Evolutionary conservation across 441 rosid species (phyloP).

Genomic region (Erodium moschatum): DNA sequence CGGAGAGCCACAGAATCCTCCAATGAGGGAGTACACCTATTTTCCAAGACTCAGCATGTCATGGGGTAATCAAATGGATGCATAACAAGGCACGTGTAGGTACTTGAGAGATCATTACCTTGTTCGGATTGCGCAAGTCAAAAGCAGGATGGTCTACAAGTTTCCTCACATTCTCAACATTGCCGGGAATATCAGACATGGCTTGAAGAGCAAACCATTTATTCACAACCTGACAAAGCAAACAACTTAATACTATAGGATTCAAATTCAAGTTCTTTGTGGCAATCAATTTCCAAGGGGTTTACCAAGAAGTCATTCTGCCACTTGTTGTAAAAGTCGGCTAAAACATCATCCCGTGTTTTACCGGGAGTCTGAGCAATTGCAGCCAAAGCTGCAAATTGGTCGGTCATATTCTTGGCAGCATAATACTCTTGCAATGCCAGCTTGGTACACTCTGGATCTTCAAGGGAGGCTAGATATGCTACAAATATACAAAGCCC

Average conservation of each 20-base stretch:
- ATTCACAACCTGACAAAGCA: conserved; percentile 57
- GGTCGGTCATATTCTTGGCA: conserved; percentile 92
- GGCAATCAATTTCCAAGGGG: too few relatives aligned
- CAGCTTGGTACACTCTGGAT: conserved; percentile 42
- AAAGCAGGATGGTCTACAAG: conserved; percentile 80
- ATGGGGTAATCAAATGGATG: too few relatives aligned
- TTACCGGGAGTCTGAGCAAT: conserved; percentile 62
- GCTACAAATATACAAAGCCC: conserved; percentile 30
- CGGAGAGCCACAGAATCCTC: conserved; percentile 76
- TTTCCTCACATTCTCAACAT: conserved; percentile 63
- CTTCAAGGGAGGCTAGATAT: conserved; percentile 77
- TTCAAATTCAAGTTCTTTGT: too few relatives aligned
- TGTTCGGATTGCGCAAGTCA: conserved; percentile 87
- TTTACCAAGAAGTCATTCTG: conserved; percentile 70
- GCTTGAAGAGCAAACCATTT: conserved; percentile 98
- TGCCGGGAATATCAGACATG: conserved; percentile 66
- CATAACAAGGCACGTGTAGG: too few relatives aligned
- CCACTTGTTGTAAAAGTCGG: conserved; percentile 87
- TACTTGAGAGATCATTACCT: conserved; percentile 31
- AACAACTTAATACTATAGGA: too few relatives aligned
- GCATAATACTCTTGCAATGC: conserved; percentile 58
- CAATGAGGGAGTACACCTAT: conserved; percentile 78
- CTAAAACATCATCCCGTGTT: conserved; percentile 69
- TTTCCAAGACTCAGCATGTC: conserved; percentile 5
- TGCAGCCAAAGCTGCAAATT: conserved; percentile 90